phyloP scores from a whole-genome alignment of 1,139 yeast species.

The Kluyveromyces marxianus region DNA sequence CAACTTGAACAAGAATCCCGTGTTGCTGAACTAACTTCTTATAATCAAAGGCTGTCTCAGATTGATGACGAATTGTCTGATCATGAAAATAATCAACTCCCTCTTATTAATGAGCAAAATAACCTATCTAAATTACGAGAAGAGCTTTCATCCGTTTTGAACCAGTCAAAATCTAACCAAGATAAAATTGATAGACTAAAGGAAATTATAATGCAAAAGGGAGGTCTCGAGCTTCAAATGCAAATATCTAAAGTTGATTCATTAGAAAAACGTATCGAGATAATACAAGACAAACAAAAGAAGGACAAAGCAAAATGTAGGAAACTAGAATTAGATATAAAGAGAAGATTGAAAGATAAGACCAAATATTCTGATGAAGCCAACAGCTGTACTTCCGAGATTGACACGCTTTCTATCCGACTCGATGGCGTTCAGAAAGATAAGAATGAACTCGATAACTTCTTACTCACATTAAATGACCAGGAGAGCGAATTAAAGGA shows the following conservation, averaged over 20 bases:
- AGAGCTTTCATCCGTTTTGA: constrained; percentile 36
- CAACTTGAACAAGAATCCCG: constrained; percentile 62
- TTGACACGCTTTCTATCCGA: constrained; percentile 40
- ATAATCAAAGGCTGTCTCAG: constrained; percentile 28
- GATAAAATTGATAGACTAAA: constrained; percentile 52
- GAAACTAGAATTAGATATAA: constrained; percentile 61
- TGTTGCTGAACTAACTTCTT: constrained; percentile 27
- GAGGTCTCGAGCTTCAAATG: constrained; percentile 77
- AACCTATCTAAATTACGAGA: constrained; percentile 16
- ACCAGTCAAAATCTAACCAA: constrained; percentile 54
- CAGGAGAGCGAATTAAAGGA: constrained; percentile 22
- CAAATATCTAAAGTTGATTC: constrained; percentile 83
- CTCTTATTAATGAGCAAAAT: constrained; percentile 35
- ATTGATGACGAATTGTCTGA: constrained; percentile 14
- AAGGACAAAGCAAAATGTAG: constrained; percentile 53
- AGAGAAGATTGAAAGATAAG: constrained; percentile 45
- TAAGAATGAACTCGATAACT: constrained; percentile 31
- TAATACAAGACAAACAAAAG: constrained; percentile 51
- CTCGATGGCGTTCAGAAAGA: constrained; percentile 11
- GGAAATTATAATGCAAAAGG: constrained; percentile 79
- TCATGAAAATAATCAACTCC: constrained; percentile 20
- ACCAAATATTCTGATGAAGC: constrained; percentile 25
- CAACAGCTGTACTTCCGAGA: constrained; percentile 41
- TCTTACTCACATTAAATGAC: constrained; percentile 32
- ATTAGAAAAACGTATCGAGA: constrained; percentile 58